Percentiles rank a stretch among this genome's conserved stretches.
These are phyloP conservation scores for Yamadazyma jaroonii DNA, from an alignment of 1,139 yeast genomes.

Conservation along the genomic window DNA sequence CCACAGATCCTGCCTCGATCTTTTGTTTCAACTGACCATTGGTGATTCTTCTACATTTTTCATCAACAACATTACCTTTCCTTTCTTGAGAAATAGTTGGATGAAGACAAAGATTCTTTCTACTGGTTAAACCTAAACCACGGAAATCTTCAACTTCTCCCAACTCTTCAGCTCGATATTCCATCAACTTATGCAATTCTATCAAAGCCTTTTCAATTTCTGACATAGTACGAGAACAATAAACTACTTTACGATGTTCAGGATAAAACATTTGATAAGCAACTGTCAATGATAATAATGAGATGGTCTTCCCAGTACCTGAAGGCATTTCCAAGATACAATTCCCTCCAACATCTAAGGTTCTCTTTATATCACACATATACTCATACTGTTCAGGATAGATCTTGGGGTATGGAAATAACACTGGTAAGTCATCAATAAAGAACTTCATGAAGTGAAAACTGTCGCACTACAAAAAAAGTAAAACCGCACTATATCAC, in stretches of 20 bases:
- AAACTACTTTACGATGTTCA: constrained; percentile 88
- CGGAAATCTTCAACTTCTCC: constrained; percentile 86
- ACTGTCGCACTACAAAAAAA: no score
- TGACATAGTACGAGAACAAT: constrained; percentile 99
- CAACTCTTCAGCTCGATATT: constrained; percentile 72
- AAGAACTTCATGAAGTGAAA: constrained; percentile 74
- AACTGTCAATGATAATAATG: constrained; percentile 82
- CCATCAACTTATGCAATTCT: constrained; percentile 90
- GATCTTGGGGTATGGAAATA: constrained; percentile 95
- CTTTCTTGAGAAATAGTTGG: constrained; percentile 85
- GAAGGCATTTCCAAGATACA: constrained; percentile 99
- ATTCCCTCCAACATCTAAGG: constrained; percentile 96
- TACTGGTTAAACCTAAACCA: constrained; percentile 89
- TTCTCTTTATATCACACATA: constrained; percentile 92
- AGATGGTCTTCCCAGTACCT: constrained; percentile 98
- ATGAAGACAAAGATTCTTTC: constrained; percentile 91
- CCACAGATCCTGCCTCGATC: constrained; percentile 56
- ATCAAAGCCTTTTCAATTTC: constrained; percentile 96
- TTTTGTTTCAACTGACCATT: constrained; percentile 80
- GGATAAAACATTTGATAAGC: constrained; percentile 97
- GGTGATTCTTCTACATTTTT: constrained; percentile 90
- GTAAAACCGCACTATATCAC: no score
- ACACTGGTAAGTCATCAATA: constrained; percentile 92
- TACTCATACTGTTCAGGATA: constrained; percentile 98
- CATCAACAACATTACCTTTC: constrained; percentile 94